Percentiles rank a stretch among this genome's conserved stretches.
phyloP scores from a whole-genome alignment of 345 rosid genomes.

The Limnanthes douglasii region DNA sequence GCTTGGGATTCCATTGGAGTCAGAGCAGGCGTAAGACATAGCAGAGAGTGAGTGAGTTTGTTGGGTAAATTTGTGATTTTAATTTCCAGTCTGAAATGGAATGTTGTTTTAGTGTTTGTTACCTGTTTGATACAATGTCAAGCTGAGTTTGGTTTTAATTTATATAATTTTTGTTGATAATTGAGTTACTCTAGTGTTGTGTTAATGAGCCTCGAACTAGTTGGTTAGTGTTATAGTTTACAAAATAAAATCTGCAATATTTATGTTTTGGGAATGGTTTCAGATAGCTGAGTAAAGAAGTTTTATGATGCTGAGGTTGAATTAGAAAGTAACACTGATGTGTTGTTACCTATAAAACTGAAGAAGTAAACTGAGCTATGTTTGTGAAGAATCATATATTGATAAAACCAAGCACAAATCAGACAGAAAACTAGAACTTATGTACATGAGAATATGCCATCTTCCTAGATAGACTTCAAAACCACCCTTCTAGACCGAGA shows the following conservation, averaged over 20 bases:
- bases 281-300: no score
- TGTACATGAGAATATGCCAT: slow-evolving; percentile 11
- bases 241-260: no score
- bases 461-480: slow-evolving; percentile 9
- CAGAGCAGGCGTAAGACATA: slow-evolving; percentile 30
- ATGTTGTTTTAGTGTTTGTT: slow-evolving; percentile 2
- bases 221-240: no score
- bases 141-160: background rate
- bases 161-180: no score
- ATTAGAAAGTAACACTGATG: no score
- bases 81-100: slow-evolving; percentile 2
- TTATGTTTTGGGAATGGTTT: no score
- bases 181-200: background rate
- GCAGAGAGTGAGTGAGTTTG: slow-evolving; percentile 7
- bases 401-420: no score
- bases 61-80: slow-evolving; percentile 14
- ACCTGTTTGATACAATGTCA: slow-evolving; percentile 2
- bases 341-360: no score
- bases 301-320: no score
- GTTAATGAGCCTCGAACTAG: background rate
- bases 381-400: no score
- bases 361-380: no score
- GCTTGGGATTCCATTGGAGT: slow-evolving; percentile 60
- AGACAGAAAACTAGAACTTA: no score
- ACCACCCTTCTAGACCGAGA: slow-evolving; percentile 7